phyloP scores from a whole-genome alignment of 257 asterid species.

The Handroanthus guayacan region DNA sequence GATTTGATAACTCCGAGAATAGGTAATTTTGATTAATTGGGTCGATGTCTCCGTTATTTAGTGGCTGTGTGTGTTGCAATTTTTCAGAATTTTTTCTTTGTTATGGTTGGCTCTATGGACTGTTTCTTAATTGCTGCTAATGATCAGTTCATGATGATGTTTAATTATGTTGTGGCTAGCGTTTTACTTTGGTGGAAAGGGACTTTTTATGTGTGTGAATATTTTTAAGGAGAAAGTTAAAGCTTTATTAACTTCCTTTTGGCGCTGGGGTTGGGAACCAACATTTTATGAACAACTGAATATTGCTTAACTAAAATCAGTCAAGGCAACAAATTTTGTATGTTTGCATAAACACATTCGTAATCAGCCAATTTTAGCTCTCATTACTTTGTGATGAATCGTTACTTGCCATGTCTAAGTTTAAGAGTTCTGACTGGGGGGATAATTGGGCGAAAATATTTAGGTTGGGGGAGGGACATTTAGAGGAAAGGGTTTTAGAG shows the following conservation, averaged over 20 bases:
- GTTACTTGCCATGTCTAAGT: background rate
- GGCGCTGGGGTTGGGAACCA: background rate
- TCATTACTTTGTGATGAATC: background rate
- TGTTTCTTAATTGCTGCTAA: background rate
- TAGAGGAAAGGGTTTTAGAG: background rate
- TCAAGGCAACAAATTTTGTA: background rate
- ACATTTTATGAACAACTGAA: background rate
- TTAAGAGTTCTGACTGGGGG: background rate
- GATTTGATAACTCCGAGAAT: conserved; percentile 50
- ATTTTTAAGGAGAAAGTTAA: background rate
- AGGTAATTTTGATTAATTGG: conserved; percentile 42
- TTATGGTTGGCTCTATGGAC: background rate
- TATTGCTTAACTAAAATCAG: too few relatives aligned
- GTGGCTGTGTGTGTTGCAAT: background rate
- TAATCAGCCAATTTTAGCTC: background rate
- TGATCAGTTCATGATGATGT: background rate
- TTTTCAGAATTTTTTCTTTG: conserved; percentile 7
- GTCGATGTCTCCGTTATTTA: background rate
- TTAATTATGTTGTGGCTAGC: background rate
- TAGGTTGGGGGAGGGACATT: background rate
- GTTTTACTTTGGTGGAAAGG: background rate
- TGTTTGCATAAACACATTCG: background rate
- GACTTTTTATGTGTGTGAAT: background rate
- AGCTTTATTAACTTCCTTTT: background rate
- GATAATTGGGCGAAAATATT: background rate